Evolutionary conservation across 306 rosid genomes (phyloP).

Genomic region (Mucuna pruriens): DNA sequence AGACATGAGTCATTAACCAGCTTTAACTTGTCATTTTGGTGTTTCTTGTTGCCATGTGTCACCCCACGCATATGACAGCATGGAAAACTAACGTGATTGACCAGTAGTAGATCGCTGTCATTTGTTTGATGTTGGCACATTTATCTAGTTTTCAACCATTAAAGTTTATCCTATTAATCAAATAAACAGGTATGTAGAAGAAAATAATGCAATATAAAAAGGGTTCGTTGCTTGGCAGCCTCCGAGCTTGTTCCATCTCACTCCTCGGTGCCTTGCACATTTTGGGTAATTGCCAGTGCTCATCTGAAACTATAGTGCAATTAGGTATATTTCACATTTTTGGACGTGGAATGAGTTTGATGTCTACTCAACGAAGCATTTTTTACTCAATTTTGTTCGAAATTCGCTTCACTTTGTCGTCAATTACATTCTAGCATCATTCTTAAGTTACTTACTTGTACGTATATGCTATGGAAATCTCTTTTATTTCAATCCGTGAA

Average conservation of each 20-base stretch:
- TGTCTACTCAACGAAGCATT: background rate
- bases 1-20: slow-evolving; percentile 25
- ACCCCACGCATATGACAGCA: background rate
- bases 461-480: background rate
- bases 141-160: slow-evolving; percentile 14
- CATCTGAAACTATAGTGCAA: slow-evolving; percentile 22
- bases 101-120: slow-evolving; percentile 30
- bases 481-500: background rate
- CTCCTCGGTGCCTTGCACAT: background rate
- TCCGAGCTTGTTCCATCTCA: slow-evolving; percentile 13
- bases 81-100: slow-evolving; percentile 27
- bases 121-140: slow-evolving; percentile 7
- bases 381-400: background rate
- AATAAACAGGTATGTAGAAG: background rate
- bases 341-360: background rate
- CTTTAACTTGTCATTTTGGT: slow-evolving; percentile 1
- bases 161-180: slow-evolving; percentile 8
- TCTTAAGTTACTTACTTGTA: slow-evolving; percentile 18
- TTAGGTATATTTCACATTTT: slow-evolving; percentile 19
- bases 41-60: slow-evolving; percentile 31
- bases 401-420: background rate
- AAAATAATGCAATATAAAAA: background rate
- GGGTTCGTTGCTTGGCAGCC: background rate
- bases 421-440: background rate
- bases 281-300: background rate